Base-by-base conservation (phyloP, 2,329 filamentous ascomycete species). In the Neofusicoccum ribis region DNA sequence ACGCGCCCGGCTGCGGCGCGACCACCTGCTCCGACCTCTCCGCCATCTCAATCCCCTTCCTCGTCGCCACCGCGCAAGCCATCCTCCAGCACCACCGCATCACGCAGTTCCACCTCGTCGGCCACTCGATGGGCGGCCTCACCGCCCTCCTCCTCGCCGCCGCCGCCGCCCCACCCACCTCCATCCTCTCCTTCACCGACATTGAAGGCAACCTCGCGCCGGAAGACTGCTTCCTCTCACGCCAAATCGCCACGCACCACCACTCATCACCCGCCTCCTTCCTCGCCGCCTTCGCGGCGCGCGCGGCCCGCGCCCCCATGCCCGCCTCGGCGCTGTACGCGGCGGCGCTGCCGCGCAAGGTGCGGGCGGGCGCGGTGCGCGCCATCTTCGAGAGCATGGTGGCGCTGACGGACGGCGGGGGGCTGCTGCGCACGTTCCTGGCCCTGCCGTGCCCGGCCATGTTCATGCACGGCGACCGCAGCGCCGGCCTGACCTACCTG, bases 121-220 rank as follows among this genome's bases (percentile, higher is more conserved):
- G 72, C 0, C 72, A 73, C 63, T 73, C 72, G 15, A 73, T 73
- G 72, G 70, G 72, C 34, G 71, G 72, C 6, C 65, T 73, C 5
- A 69, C 68, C 0, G 70, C 61, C 4, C 44, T 72, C 9, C 37
- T 68, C 9, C 68, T 72, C 3, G 72, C 70, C 5, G 62, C 63
- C n/a, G 43, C 11, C 2, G 46, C 50, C 9, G 67, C 65, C 0
- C 34, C 27, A 20, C 20, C 20, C 20, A 20, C 20, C 20, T 20
- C 20, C 20, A 20, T 20, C 3, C 63, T 66, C 50, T 71, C 69
- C 63, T 74, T 73, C 59, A 51, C 65, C 63, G 63, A 72, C 64
- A 72, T 73, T 67, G 72, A 73, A 47, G 71, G 72, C 9, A 74
- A 73, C 56, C 66, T 74, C 2, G 68, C 67, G 0, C 68, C 69